Evolutionary conservation across 371 early-diverging fungal species (phyloP), one percentile per base, ranked within the genome.

Genomic region (Mortierella sp.): DNA sequence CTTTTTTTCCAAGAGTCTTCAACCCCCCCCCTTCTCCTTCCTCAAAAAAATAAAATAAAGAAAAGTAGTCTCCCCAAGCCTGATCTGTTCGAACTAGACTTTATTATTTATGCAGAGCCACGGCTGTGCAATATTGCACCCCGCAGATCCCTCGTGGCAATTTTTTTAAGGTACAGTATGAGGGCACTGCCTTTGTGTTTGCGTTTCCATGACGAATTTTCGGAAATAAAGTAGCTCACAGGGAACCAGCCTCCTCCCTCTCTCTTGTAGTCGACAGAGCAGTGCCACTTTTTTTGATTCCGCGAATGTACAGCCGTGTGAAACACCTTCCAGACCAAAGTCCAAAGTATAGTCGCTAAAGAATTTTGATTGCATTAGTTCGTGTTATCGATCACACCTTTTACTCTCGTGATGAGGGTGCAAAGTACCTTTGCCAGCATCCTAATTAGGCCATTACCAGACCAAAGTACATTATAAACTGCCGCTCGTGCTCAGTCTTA

Each of bases 121-220:
- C 51, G 51, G 51, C 51, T 51, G 43, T 43, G 43, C 43, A 43
- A 43, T 4, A 43, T 43, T 11, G 8, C 51, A 9, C 51, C 51
- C 51, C 51, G 51, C n/a, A 18, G 18, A 51, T 51, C n/a, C 51
- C 51, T 51, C 51, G n/a, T 51, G 51, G 51, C n/a, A 43, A 43
- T 43, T 43, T 14, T 14, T 14, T 14, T 16, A 35, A 35, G 35
- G 6, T 35, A 35, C 35, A 51, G n/a, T 51, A 51, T 51, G 3
- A 51, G 6, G 43, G 51, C 51, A 51, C 51, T 51, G 51, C 51
- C 51, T n/a, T 51, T 51, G 14, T n/a, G 51, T 51, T 22, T 51
- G 4, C 6, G 51, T n/a, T 11, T 47, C 18, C 11, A 47, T 16
- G 47, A 18, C 18, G n/a, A n/a, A 51, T n/a, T 18, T 51, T 51